Evolutionary conservation across 495 filamentous ascomycete genomes (phyloP), one percentile per base, ranked within the genome.

Genomic region (Penicillium desertorum): DNA sequence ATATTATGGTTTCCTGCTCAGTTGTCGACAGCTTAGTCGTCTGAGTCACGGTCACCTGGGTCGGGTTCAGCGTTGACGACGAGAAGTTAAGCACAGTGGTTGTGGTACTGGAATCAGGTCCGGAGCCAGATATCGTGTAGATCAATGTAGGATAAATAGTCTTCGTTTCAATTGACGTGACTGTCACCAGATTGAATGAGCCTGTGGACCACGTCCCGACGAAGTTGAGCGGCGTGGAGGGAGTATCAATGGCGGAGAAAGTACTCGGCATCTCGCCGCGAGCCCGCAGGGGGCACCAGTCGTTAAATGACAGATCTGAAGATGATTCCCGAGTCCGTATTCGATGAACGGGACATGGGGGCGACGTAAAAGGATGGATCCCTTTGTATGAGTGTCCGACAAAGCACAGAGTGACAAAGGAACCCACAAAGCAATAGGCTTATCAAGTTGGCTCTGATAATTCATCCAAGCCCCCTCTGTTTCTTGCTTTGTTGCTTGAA

Each of bases 121-220:
- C 42, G 20, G 29, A 34, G 6, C 17, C 42, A 9, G 42, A 25
- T 34, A 55, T 37, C 0, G 53, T 55, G 19, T 27, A 55, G 19
- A 55, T 6, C 42, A n/a, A 55, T 17, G 53, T 55, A 9, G 53
- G 53, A 27, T 47, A n/a, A 7, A 55, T 7, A 5, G 53, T 55
- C 23, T 47, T 32, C 20, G 53, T 55, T 14, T 45, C 20, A 25
- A 55, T 47, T 39, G 53, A 45, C 2, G 53, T 55, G 14, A 55
- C 5, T 9, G 53, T 55, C 42, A 46, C 22, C 22, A 27, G 17
- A 48, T 19, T 19, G 0, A 17, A 11, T 6, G 20, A 17, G 12
- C 1, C 3, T 32, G 45, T 32, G 27, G 45, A 32, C 50, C 22
- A 52, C 10, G 51, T 14, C 36, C 20, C 5, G 10, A 16, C 32